Evolutionary conservation across 2,329 filamentous ascomycete genomes (phyloP).

Genomic region (Cytospora chrysosperma): DNA sequence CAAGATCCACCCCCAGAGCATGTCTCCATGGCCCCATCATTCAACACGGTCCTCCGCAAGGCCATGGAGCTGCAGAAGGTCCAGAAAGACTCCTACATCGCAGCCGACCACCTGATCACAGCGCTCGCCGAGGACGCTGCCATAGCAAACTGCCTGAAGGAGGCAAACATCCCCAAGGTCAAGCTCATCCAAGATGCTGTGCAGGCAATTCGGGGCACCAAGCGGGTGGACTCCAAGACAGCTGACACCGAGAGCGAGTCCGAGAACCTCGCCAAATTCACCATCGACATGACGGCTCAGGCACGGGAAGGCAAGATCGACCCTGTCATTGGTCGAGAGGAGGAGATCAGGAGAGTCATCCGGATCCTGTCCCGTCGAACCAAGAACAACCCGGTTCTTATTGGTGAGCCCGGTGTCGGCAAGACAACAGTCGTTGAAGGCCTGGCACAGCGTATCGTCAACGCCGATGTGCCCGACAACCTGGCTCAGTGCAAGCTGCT

Average conservation of each 20-base stretch:
- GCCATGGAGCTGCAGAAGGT: slow-evolving; percentile 90
- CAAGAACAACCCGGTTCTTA: slow-evolving; percentile 98
- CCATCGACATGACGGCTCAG: slow-evolving; percentile 96
- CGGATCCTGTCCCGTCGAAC: slow-evolving; percentile 89
- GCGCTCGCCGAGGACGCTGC: slow-evolving; percentile 75
- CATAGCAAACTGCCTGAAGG: slow-evolving; percentile 72
- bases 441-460: slow-evolving; percentile 91
- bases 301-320: slow-evolving; percentile 97
- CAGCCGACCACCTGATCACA: slow-evolving; percentile 90
- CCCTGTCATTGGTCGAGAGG: slow-evolving; percentile 93
- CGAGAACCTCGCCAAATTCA: slow-evolving; percentile 97
- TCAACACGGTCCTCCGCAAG: slow-evolving; percentile 78
- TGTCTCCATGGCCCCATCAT: slow-evolving; percentile 76
- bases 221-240: slow-evolving; percentile 91
- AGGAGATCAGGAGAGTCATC: slow-evolving; percentile 89
- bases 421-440: slow-evolving; percentile 99
- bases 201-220: slow-evolving; percentile 86
- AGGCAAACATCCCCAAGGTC: slow-evolving; percentile 86
- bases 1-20: slow-evolving; percentile 94
- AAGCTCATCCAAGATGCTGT: slow-evolving; percentile 92
- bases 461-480: slow-evolving; percentile 93
- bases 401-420: slow-evolving; percentile 96
- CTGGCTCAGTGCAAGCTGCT: slow-evolving; percentile 90
- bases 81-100: slow-evolving; percentile 95
- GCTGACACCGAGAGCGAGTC: slow-evolving; percentile 90